Percentiles rank a stretch among this genome's conserved stretches.
These are phyloP conservation scores for Thraustochytrium sp. DNA, from an alignment of 352 stramenopile genomes.

Conservation along the genomic window DNA sequence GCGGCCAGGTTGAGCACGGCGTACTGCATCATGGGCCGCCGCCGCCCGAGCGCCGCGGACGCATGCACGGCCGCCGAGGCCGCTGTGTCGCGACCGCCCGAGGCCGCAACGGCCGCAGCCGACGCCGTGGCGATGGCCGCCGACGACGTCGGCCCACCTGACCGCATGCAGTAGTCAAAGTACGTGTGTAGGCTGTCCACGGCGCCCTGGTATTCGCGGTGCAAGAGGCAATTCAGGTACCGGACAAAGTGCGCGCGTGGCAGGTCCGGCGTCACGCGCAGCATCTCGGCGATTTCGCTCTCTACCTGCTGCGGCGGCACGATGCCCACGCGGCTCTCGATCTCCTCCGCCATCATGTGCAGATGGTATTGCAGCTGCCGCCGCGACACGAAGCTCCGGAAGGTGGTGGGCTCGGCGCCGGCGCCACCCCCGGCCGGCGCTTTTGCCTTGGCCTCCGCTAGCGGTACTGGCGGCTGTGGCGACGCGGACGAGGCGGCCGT, in stretches of 20 bases:
- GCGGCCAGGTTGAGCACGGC: slow-evolving; percentile 76
- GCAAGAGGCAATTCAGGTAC: slow-evolving; percentile 72
- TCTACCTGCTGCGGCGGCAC: slow-evolving; percentile 8
- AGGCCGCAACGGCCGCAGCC: background rate
- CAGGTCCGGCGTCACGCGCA: slow-evolving; percentile 56
- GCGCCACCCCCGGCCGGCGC: background rate
- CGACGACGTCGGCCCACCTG: slow-evolving; percentile 20
- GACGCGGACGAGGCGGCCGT: background rate
- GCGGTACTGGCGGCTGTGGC: background rate
- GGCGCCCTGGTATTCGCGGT: slow-evolving; percentile 71
- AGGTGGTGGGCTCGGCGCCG: background rate
- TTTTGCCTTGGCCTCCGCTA: background rate
- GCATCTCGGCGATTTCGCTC: slow-evolving; percentile 11
- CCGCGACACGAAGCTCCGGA: slow-evolving; percentile 24
- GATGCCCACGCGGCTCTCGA: slow-evolving; percentile 18
- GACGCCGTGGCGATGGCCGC: slow-evolving; percentile 15
- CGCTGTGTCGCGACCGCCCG: background rate
- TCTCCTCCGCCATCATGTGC: slow-evolving; percentile 36
- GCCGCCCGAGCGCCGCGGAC: background rate
- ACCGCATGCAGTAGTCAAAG: slow-evolving; percentile 78
- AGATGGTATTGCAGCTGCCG: slow-evolving; percentile 40
- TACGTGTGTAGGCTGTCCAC: slow-evolving; percentile 84
- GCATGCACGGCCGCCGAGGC: background rate
- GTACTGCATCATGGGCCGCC: slow-evolving; percentile 69
- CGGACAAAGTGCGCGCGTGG: slow-evolving; percentile 64